Conservation (phyloP, 208 protist genomes). For the Trypanosoma mega region DNA sequence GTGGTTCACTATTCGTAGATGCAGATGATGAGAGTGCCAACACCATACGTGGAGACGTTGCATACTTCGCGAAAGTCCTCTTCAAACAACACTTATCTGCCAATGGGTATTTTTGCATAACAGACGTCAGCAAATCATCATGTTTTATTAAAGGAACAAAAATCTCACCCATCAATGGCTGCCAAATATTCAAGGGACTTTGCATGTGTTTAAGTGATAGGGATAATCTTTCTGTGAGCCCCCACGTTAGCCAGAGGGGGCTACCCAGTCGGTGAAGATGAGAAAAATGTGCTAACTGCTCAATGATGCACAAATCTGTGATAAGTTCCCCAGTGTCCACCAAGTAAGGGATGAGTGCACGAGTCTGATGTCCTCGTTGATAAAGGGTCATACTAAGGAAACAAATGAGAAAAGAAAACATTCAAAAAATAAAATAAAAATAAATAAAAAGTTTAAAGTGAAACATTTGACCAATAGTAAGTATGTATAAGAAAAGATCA, state of each 20-base stretch:
- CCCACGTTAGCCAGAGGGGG: constrained; percentile 22
- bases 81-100: not conserved
- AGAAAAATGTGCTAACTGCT: constrained; percentile 24
- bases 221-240: constrained; percentile 4
- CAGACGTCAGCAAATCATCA: not conserved
- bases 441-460: too few species aligned
- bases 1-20: constrained; percentile 14
- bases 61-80: not conserved
- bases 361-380: not conserved
- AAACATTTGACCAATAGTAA: too few species aligned
- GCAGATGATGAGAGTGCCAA: constrained; percentile 14
- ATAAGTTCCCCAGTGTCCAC: constrained; percentile 19
- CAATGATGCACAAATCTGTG: constrained; percentile 19
- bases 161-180: constrained; percentile 18
- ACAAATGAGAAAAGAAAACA: constrained; percentile 18
- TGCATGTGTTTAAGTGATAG: constrained; percentile 23
- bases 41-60: not conserved
- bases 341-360: not conserved
- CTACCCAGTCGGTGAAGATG: constrained; percentile 20
- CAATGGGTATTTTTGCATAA: constrained; percentile 5
- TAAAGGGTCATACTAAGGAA: constrained; percentile 5
- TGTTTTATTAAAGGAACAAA: constrained; percentile 10
- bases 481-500: constrained; percentile 4
- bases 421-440: constrained; percentile 6
- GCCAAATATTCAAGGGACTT: constrained; percentile 24